Evolutionary conservation across 805 yeast species (phyloP), one percentile per base, ranked within the genome.

Genomic region (Metschnikowia colocasiae): DNA sequence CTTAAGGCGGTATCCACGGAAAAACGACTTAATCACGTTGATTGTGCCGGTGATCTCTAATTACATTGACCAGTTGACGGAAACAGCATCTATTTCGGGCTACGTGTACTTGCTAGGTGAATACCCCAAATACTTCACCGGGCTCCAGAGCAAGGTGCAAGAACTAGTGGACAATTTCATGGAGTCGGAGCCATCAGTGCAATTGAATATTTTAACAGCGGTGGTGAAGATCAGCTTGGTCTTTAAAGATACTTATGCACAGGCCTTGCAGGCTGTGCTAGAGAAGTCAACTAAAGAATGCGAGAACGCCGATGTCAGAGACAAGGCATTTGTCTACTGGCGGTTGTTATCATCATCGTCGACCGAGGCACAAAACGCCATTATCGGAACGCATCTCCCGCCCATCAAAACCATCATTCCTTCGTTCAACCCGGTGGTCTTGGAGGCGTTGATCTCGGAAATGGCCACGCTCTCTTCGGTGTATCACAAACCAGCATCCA

Each of bases 381-480:
- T 87, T 40, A 74, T 88, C 25, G 65, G 83, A 48, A 73, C 81
- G 9, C 78, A 77, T 51, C 69, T 87, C 47, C 95, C 96, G 10
- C 79, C 81, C 8, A 80, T 94, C 49, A 78, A 80, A 37, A 77
- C 88, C 2, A 83, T 90, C 1, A 80, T 91, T 26, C 84, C 89
- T 35, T 66, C 75, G 16, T 84, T 91, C 58, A 82, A 88, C 34
- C 84, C 87, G 0, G 74, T 72, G 19, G 73, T 89, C 4, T 74
- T 91, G 48, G 80, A 82, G 35, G 83, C 81, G 52, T 74, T 94
- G 42, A 60, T 92, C 26, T 62, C 70, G n/a, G 96, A 92, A 61
- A 68, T 92, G 47, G 83, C 95, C 2, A 85, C 94, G 7, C 75
- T 94, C 51, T 83, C 96, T 32, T 88, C 97, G 0, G 94, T 94